These are phyloP conservation scores for Boletus pseudo-olivaceus DNA, from an alignment of 768 basidiomycete genomes.

Conservation along the genomic window DNA sequence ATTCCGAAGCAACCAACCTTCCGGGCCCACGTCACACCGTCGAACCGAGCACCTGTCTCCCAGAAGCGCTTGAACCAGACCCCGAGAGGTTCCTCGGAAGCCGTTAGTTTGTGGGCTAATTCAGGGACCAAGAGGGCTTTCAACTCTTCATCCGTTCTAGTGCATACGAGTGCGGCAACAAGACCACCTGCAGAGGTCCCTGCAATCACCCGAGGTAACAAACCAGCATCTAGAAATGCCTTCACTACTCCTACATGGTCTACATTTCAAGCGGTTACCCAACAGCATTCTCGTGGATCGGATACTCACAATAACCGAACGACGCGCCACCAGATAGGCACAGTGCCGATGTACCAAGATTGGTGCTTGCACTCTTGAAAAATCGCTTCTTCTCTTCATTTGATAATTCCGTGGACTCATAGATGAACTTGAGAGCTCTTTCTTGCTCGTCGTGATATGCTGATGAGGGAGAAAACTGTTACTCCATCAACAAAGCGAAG, in stretches of 20 bases:
- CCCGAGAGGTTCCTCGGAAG: constrained; percentile 71
- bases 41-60: constrained; percentile 93
- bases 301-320: constrained; percentile 81
- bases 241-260: constrained; percentile 90
- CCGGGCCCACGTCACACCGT: constrained; percentile 82
- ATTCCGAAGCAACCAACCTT: constrained; percentile 51
- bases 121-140: constrained; percentile 73
- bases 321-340: constrained; percentile 96
- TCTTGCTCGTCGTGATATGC: constrained; percentile 82
- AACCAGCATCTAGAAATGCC: constrained; percentile 81
- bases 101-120: constrained; percentile 78
- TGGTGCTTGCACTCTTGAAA: constrained; percentile 85
- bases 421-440: constrained; percentile 68
- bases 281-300: neutral
- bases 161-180: constrained; percentile 72
- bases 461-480: constrained; percentile 26
- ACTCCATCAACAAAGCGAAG: constrained; percentile 1
- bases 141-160: constrained; percentile 85
- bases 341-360: constrained; percentile 86
- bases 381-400: constrained; percentile 89
- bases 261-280: constrained; percentile 27
- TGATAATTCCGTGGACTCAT: constrained; percentile 67
- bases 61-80: constrained; percentile 72
- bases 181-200: constrained; percentile 94
- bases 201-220: constrained; percentile 89